Base-by-base conservation (phyloP, 495 filamentous ascomycete genomes). In the Podospora pseudoanserina region DNA sequence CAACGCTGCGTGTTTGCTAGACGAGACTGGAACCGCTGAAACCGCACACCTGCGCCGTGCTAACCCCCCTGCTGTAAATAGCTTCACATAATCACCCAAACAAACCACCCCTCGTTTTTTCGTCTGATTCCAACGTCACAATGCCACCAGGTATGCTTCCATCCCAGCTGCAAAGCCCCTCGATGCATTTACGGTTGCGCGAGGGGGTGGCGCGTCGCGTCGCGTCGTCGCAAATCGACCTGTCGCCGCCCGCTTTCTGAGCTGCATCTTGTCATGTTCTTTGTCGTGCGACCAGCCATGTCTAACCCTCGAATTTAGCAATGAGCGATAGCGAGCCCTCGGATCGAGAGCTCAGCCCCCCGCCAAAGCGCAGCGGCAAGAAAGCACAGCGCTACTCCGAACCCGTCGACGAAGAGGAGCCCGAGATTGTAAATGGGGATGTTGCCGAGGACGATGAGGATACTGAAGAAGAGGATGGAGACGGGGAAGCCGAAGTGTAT, bases 401-500 rank as follows among this genome's bases (percentile, higher is more conserved):
- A 18, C 68, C 70, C 34, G 73, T 71, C 2, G 73, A 74, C 20
- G 71, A 76, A 3, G 39, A 16, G 6, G 39, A 49, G 39, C 39
- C 39, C 39, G 13, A 49, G 13, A 13, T 67, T 16, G 65, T 73
- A 55, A 65, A 70, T 65, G 65, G 67, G 65, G 67, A 79, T 30
- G 80, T 75, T 0, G 72, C 75, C 1, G 77, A 73, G 6, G 79
- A 77, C 0, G 80, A 77, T 5, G 79, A 78, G 2, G 77, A 76
- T 11, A 80, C 78, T 6, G 81, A 74, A 4, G 73, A 64, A 49
- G 75, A 81, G 9, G 76, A 75, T 5, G 77, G 73, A 20, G 77
- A 79, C 19, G 75, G 80, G 11, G 61, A 79, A 5, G 82, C 78
- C 0, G 78, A 78, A 54, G 83, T 80, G 81, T 83, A 73, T 59